These are phyloP conservation scores for Solanum etuberosum DNA, from an alignment of 257 asterid species.

Conservation along the genomic window DNA sequence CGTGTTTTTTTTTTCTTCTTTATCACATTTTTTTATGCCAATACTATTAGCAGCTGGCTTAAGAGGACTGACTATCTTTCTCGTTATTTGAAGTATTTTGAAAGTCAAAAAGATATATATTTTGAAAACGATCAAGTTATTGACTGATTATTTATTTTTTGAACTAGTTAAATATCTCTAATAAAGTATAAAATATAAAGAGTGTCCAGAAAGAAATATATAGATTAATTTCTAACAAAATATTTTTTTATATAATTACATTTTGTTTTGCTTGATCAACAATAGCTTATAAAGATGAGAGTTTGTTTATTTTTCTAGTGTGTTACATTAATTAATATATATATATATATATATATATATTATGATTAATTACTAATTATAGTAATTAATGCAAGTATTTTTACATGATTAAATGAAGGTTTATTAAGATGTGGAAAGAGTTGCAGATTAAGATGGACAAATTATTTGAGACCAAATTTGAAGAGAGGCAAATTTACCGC, in stretches of 20 bases:
- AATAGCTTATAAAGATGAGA: not conserved
- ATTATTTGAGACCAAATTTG: constrained; percentile 49
- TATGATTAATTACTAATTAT: not conserved
- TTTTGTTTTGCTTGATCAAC: not conserved
- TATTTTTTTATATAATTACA: not conserved
- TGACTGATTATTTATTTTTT: not conserved
- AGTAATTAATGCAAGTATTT: not conserved
- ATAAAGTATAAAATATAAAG: not conserved
- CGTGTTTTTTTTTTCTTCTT: not conserved
- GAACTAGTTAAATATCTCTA: not conserved
- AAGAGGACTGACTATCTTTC: not conserved
- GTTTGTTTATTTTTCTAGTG: not conserved
- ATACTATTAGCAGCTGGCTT: not conserved
- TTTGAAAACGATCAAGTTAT: not conserved
- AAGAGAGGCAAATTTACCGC: constrained; percentile 50
- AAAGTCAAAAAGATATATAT: not conserved
- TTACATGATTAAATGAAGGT: constrained; percentile 11
- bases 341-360: no score
- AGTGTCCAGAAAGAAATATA: not conserved
- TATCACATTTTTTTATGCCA: not conserved
- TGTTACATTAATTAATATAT: not conserved
- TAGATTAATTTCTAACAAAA: not conserved
- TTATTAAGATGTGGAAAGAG: constrained; percentile 58
- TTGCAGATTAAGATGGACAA: constrained; percentile 57
- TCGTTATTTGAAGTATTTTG: not conserved